Evolutionary conservation across 1,284 basidiomycete species (phyloP).

Genomic region (Sparassis latifolia): DNA sequence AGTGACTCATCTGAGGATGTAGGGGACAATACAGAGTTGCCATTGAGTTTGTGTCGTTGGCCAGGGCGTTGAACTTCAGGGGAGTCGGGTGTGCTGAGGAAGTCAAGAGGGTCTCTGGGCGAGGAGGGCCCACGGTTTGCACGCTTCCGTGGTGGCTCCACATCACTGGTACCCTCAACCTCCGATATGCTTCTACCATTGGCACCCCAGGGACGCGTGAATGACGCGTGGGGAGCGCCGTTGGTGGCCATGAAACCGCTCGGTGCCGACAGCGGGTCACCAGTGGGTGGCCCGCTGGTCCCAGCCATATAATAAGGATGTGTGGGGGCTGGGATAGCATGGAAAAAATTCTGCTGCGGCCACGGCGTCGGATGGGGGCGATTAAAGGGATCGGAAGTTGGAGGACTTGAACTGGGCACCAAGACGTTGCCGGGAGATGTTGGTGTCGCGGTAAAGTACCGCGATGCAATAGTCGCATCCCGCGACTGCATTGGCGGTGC

Average conservation of each 20-base stretch:
- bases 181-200: slow-evolving; percentile 28
- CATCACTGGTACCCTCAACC: slow-evolving; percentile 35
- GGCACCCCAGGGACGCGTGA: slow-evolving; percentile 35
- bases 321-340: slow-evolving; percentile 32
- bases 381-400: slow-evolving; percentile 36
- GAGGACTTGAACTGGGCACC: slow-evolving; percentile 70
- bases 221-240: slow-evolving; percentile 39
- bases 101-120: slow-evolving; percentile 30
- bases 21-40: slow-evolving; percentile 33
- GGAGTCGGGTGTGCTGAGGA: slow-evolving; percentile 43
- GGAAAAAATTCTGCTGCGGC: slow-evolving; percentile 32
- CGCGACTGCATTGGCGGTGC: slow-evolving; percentile 47
- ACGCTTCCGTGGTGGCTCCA: slow-evolving; percentile 65
- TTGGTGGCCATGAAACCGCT: slow-evolving; percentile 49
- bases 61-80: slow-evolving; percentile 49
- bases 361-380: slow-evolving; percentile 27
- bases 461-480: slow-evolving; percentile 43
- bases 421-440: slow-evolving; percentile 47
- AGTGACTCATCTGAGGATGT: slow-evolving; percentile 61
- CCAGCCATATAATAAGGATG: slow-evolving; percentile 32
- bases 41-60: slow-evolving; percentile 37
- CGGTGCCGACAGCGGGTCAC: slow-evolving; percentile 54
- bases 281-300: slow-evolving; percentile 24
- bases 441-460: slow-evolving; percentile 34
- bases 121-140: slow-evolving; percentile 43